phyloP scores from a whole-genome alignment of 177 flowering plant genomes.

The Vitis hybrid region DNA sequence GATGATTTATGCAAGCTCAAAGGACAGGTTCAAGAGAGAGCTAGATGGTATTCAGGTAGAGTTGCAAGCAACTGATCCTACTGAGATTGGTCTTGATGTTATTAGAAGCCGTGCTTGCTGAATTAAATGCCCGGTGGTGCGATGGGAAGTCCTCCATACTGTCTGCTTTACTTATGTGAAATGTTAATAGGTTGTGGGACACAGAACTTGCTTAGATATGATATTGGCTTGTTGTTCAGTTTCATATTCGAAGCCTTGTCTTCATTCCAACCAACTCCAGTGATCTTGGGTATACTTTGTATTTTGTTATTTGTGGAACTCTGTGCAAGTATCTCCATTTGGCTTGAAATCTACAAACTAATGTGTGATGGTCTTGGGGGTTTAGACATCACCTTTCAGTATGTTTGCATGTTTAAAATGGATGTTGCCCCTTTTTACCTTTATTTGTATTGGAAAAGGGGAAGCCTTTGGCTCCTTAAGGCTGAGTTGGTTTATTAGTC shows the following conservation, averaged over 20 bases:
- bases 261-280: slow-evolving; percentile 11
- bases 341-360: slow-evolving; percentile 10
- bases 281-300: slow-evolving; percentile 5
- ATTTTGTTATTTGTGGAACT: slow-evolving; percentile 14
- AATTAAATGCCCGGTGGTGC: slow-evolving; percentile 17
- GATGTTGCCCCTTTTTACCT: not conserved
- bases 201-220: slow-evolving; percentile 20
- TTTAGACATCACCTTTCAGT: not conserved
- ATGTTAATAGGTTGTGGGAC: slow-evolving; percentile 34
- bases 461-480: not conserved
- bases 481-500: not conserved
- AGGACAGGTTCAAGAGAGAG: slow-evolving; percentile 77
- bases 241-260: slow-evolving; percentile 15
- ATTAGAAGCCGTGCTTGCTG: slow-evolving; percentile 61
- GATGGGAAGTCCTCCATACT: slow-evolving; percentile 22
- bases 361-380: slow-evolving; percentile 16
- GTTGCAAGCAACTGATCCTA: slow-evolving; percentile 78
- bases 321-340: slow-evolving; percentile 6
- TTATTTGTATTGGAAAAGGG: not conserved
- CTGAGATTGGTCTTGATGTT: slow-evolving; percentile 81
- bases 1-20: slow-evolving; percentile 76
- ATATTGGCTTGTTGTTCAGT: slow-evolving; percentile 22
- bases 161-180: slow-evolving; percentile 25
- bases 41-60: slow-evolving; percentile 74
- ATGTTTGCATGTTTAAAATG: slow-evolving; percentile 5